phyloP scores from a whole-genome alignment of 2,329 filamentous ascomycete species.

The Aspergillus costaricaensis region DNA sequence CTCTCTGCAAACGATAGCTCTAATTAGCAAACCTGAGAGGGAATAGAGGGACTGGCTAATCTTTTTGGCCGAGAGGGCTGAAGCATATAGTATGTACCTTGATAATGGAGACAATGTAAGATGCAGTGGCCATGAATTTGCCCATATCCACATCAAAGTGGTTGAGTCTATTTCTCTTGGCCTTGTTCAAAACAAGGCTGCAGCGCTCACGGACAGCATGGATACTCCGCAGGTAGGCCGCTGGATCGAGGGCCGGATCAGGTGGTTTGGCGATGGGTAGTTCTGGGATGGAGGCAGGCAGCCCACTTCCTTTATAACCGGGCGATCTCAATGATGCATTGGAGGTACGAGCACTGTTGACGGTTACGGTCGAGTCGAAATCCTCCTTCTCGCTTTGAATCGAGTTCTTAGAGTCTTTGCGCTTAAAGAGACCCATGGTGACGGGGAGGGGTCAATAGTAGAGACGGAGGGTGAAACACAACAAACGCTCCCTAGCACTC shows the following conservation, averaged over 20 bases:
- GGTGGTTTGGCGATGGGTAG: constrained; percentile 80
- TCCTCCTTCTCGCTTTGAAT: constrained; percentile 42
- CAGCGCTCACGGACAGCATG: constrained; percentile 82
- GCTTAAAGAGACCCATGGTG: constrained; percentile 50
- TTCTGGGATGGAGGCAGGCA: constrained; percentile 63
- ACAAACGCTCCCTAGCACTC: constrained; percentile 1
- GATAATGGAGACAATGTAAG: constrained; percentile 89
- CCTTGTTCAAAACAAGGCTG: constrained; percentile 72
- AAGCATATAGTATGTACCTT: constrained; percentile 63
- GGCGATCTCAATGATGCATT: constrained; percentile 55
- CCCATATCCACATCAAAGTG: constrained; percentile 87
- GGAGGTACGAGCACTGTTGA: constrained; percentile 48
- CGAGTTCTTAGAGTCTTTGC: constrained; percentile 47
- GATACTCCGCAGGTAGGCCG: constrained; percentile 86
- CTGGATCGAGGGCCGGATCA: constrained; percentile 84
- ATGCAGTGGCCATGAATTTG: constrained; percentile 81
- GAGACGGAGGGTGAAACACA: constrained; percentile 2
- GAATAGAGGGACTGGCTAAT: background rate
- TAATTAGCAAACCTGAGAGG: constrained; percentile 3
- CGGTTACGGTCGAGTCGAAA: constrained; percentile 40
- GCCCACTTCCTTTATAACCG: constrained; percentile 49
- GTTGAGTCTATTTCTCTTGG: constrained; percentile 71
- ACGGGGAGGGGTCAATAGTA: background rate
- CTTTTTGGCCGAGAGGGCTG: constrained; percentile 9
- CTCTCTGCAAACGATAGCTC: constrained; percentile 53